Percentiles rank a stretch among this genome's conserved stretches.
phyloP scores from a whole-genome alignment of 2,329 filamentous ascomycete genomes.

The Aspergillus pseudoglaucus region DNA sequence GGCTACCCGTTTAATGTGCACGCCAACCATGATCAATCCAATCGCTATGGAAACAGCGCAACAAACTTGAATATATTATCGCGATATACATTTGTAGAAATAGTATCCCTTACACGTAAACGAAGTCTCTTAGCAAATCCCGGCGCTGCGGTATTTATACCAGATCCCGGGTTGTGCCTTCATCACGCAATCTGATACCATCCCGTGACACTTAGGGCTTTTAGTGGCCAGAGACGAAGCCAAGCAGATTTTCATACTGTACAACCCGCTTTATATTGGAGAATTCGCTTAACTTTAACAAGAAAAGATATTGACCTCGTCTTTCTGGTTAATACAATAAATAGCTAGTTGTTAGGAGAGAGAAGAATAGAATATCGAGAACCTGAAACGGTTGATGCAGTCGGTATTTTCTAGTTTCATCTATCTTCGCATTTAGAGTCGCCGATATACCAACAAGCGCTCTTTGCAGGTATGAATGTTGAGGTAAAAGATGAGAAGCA shows the following conservation, averaged over 20 bases:
- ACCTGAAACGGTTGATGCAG: not conserved
- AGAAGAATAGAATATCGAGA: not conserved
- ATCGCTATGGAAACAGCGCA: not conserved
- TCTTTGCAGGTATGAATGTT: not conserved
- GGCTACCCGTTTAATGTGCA: conserved; percentile 34
- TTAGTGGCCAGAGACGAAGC: not conserved
- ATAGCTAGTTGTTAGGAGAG: not conserved
- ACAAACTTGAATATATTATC: not conserved
- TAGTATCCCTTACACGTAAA: not conserved
- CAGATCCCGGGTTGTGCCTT: not conserved
- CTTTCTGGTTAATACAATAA: not conserved
- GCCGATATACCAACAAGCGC: too few relatives aligned
- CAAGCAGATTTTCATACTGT: not conserved
- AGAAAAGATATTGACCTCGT: not conserved
- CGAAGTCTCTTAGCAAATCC: not conserved
- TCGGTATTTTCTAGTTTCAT: too few relatives aligned
- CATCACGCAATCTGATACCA: not conserved
- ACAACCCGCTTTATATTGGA: not conserved
- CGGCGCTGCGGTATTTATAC: not conserved
- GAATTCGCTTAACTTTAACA: not conserved
- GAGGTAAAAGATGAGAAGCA: not conserved
- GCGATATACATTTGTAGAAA: not conserved
- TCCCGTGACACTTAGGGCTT: not conserved
- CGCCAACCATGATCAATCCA: not conserved
- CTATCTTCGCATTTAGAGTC: too few relatives aligned